Evolutionary conservation across 1,284 basidiomycete genomes (phyloP), one percentile per base, ranked within the genome.

Genomic region (Naganishia liquefaciens): DNA sequence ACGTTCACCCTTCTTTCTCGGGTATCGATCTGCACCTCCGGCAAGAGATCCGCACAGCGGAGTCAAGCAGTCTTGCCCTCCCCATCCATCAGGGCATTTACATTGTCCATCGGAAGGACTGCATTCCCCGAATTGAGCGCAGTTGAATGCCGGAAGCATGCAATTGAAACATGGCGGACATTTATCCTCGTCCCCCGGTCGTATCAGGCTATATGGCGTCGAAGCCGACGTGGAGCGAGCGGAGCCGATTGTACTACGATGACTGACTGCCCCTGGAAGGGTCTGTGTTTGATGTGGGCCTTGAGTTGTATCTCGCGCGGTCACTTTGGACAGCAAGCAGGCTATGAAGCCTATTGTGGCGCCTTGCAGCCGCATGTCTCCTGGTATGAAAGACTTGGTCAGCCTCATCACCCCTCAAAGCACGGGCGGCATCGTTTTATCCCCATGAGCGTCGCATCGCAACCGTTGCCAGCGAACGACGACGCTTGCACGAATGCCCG

Each of bases 41-140:
- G 90, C 87, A 27, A 97, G 83, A 5, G 93, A 92, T 71, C 92
- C 95, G 71, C 94, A 97, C 77, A 89, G 85, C 23, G 91, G 91
- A 6, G 86, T 85, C 64, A 92, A 77, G 77, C 93, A 95, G 75
- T 94, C 91, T 46, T 91, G 88, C 0, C 92, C 92, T 17, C 91
- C 90, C 84, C 91, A 96, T 44, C 93, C 93, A 54, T 88, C 83
- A 0, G 91, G 91, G 76, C 93, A 96, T 74, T 88, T 85, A 78
- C 92, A 96, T 73, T 92, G 90, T 0, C 92, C 93, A 74, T 94
- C 88, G 75, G 88, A 94, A 53, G 85, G 82, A 76, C 91, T 88
- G 78, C 93, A 96, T 63, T 87, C 82, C 39, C 90, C 92, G 70
- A 87, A 93, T 74, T 92, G 89, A 2, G 88, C 89, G 73, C 91